Base-by-base conservation (phyloP, 331 rosid species). In the Rosa hybrid region DNA sequence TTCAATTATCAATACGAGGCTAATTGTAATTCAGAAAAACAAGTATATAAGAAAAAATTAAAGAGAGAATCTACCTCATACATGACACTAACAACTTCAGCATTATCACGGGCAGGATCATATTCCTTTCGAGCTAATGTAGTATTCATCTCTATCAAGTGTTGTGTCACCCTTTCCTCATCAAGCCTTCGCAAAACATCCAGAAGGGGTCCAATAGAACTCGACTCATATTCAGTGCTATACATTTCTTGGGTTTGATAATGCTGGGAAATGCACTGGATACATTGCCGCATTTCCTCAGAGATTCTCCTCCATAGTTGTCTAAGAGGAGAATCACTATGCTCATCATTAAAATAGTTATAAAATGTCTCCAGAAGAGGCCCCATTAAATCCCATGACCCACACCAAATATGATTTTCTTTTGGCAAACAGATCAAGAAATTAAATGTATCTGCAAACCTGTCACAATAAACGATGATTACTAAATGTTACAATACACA, bases 281-380 rank as follows among this genome's bases (percentile, higher is more conserved):
- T 83, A 80, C 99, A 95, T 16, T 75, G 85, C 57, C 78, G 79
- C 93, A 85, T 84, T 90, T 95, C 98, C 71, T 77, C 53, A 5
- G 98, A 90, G 77, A 95, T 88, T 85, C 98, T 91, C 87, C 86
- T 83, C 99, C 99, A 93, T 51, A 95, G 82, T 49, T 74, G 86
- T 83, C 88, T 90, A 70, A 92, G 98, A 68, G 98, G 99, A 80
- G 98, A 92, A 81, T 93, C 92, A 20, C 77, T 76, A 73, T 88
- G 82, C 69, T 91, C 90, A 49, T 93, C 92, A 88, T 91, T 92
- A 82, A 84, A 87, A 87, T 84, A 95, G 87, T 92, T 95, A 88
- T 91, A 95, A 85, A 95, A 95, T 4, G 99, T 92, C 88, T 95
- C 99, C 76, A 95, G 77, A 78, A 95, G 94, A 62, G 98, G 99